Conservation (phyloP, 2,329 filamentous ascomycete genomes). For the Ceratocystis lukuohia region DNA sequence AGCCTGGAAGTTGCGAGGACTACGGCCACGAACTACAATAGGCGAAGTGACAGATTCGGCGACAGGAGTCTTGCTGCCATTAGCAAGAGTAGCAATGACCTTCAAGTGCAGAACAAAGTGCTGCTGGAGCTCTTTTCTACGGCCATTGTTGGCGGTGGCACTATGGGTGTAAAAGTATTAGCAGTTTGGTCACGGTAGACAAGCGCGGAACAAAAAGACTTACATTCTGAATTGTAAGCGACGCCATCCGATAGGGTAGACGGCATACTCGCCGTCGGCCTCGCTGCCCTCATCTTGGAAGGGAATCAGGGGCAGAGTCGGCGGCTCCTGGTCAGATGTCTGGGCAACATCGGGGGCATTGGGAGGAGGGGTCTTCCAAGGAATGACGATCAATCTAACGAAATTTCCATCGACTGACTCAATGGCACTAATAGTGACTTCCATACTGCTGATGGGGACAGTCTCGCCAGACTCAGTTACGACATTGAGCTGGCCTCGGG, state of each 20-base stretch:
- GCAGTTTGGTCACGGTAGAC: conserved; percentile 3
- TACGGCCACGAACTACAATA: conserved; percentile 85
- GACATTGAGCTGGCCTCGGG: conserved; percentile 63
- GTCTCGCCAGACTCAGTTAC: conserved; percentile 74
- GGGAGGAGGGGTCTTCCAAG: conserved; percentile 89
- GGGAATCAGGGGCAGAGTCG: conserved; percentile 60
- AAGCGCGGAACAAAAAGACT: conserved; percentile 24
- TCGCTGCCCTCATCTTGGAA: conserved; percentile 48
- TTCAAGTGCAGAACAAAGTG: conserved; percentile 87
- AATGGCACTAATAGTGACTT: conserved; percentile 80
- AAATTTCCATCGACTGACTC: conserved; percentile 88
- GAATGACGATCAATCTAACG: conserved; percentile 89
- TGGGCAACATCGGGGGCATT: conserved; percentile 55
- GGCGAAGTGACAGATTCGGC: conserved; percentile 77
- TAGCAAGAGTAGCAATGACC: conserved; percentile 68
- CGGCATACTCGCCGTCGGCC: conserved; percentile 66
- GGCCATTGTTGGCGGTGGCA: conserved; percentile 90
- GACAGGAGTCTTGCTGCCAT: conserved; percentile 67
- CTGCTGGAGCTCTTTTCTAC: conserved; percentile 87
- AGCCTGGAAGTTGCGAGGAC: conserved; percentile 87
- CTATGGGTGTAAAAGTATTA: conserved; percentile 30
- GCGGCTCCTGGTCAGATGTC: conserved; percentile 67
- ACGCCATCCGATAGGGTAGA: conserved; percentile 89
- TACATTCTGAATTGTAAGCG: conserved; percentile 78
- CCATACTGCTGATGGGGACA: conserved; percentile 67